These are phyloP conservation scores for Daedaleopsis nitida DNA, from an alignment of 768 basidiomycete species.

Conservation along the genomic window DNA sequence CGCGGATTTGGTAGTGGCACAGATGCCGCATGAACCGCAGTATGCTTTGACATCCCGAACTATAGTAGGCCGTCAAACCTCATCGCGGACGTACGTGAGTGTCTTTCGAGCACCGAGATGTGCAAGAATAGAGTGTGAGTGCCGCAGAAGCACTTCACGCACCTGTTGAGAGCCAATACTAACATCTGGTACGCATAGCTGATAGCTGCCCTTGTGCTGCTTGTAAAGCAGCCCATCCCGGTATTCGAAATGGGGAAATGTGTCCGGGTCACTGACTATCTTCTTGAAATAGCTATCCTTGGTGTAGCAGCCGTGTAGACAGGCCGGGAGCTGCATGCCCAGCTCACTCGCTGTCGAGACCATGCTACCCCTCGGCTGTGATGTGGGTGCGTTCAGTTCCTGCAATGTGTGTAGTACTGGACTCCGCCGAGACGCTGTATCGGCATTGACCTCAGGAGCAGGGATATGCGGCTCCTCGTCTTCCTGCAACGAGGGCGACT, in stretches of 20 bases:
- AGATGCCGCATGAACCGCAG: not conserved
- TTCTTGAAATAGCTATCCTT: no score
- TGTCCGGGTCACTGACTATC: no score
- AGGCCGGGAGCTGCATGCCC: constrained; percentile 7
- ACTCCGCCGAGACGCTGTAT: no score
- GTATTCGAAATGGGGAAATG: not conserved
- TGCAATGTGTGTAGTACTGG: no score
- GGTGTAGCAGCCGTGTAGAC: constrained; percentile 24
- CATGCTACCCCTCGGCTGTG: no score
- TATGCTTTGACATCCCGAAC: not conserved
- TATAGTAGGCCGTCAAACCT: not conserved
- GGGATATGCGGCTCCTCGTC: no score
- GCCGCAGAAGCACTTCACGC: not conserved
- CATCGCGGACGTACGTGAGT: not conserved
- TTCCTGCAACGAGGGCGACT: not conserved
- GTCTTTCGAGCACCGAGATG: not conserved
- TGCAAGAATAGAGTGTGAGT: not conserved
- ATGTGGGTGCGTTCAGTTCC: no score
- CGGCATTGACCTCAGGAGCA: no score
- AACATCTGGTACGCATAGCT: not conserved
- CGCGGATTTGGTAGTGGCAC: not conserved
- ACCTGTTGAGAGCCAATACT: not conserved
- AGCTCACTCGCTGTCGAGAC: not conserved
- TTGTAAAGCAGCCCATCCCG: not conserved
- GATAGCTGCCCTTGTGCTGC: not conserved